phyloP scores from a whole-genome alignment of 108 stramenopile genomes.

The Aureococcus anophagefferens region DNA sequence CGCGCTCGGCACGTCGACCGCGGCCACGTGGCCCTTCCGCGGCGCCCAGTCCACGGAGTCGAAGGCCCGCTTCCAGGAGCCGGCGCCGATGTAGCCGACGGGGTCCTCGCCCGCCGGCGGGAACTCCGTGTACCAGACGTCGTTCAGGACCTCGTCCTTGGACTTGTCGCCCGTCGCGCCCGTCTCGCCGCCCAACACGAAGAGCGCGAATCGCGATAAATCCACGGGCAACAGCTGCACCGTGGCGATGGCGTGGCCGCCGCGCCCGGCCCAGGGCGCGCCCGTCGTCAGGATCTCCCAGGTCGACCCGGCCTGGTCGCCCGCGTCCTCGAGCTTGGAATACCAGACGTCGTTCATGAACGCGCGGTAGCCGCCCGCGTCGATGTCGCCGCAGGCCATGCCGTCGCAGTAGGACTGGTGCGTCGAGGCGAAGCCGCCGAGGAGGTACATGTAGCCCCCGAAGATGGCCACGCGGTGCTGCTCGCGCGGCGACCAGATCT shows the following conservation, averaged over 20 bases:
- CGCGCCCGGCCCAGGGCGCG: constrained; percentile 11
- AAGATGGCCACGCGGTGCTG: constrained; percentile 47
- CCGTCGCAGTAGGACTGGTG: constrained; percentile 47
- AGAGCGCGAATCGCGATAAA: constrained; percentile 18
- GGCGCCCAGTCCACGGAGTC: constrained; percentile 15
- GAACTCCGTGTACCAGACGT: constrained; percentile 49
- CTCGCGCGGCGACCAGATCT: constrained; percentile 61
- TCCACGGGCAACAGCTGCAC: constrained; percentile 6
- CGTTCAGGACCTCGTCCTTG: constrained; percentile 41
- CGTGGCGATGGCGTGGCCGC: constrained; percentile 29
- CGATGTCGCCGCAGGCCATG: constrained; percentile 52
- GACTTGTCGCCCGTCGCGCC: constrained; percentile 15
- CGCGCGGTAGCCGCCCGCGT: constrained; percentile 43
- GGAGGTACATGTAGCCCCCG: constrained; percentile 53
- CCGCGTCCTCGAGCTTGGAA: constrained; percentile 4
- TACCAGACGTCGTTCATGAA: constrained; percentile 62
- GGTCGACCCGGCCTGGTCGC: background rate
- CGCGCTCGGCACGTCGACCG: constrained; percentile 41
- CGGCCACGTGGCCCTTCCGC: constrained; percentile 36
- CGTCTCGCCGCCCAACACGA: constrained; percentile 44
- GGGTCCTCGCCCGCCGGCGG: background rate
- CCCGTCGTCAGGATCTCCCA: background rate
- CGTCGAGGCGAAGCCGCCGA: constrained; percentile 52
- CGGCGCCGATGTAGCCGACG: background rate
- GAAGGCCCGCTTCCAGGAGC: background rate